Base-by-base conservation (phyloP, 805 yeast genomes). In the Clavispora carvajalis region DNA sequence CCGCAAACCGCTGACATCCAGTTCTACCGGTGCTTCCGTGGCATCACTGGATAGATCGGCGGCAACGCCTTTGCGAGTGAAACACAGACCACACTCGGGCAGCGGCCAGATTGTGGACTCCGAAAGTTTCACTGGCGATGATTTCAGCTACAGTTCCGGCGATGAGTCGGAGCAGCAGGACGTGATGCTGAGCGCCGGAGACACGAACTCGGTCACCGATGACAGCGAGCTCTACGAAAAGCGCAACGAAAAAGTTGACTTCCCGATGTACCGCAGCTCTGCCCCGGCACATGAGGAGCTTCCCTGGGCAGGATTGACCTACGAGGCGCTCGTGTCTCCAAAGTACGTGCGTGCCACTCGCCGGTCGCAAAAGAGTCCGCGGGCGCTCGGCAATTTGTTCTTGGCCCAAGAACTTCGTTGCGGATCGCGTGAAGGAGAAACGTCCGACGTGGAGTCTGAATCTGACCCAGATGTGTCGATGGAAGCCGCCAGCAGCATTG, bases 321-420 rank as follows among this genome's bases (percentile, higher is more conserved):
- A 44, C 58, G 64, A 69, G 40, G 67, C 75, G 23, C 56, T 78
- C 21, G 59, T 63, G 23, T 63, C 73, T 25, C 84, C 87, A n/a
- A 74, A 71, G 41, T 76, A 80, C 55, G 65, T 79, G 33, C 76
- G 72, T 51, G 61, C 73, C 7, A 67, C 67, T 46, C 71, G 71
- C 42, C 73, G 67, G 44, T 69, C 74, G 38, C 69, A 67, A 39
- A 63, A 65, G 25, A 60, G 79, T 19, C 75, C 74, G 3, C 63
- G 63, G 29, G 65, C 71, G 5, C 65, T 77, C 41, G 67, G 72
- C 41, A 68, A 80, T 46, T 55, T 82, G 41, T 80, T 82, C 40
- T 55, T 82, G 29, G 85, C 87, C 1, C 91, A 83, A 54, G 88
- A 82, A 53, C 58, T 49, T 40, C 39, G 46, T 29, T 37, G 44